Base-by-base conservation (phyloP, 202 grass and related monocot species). In the Panicum virgatum region DNA sequence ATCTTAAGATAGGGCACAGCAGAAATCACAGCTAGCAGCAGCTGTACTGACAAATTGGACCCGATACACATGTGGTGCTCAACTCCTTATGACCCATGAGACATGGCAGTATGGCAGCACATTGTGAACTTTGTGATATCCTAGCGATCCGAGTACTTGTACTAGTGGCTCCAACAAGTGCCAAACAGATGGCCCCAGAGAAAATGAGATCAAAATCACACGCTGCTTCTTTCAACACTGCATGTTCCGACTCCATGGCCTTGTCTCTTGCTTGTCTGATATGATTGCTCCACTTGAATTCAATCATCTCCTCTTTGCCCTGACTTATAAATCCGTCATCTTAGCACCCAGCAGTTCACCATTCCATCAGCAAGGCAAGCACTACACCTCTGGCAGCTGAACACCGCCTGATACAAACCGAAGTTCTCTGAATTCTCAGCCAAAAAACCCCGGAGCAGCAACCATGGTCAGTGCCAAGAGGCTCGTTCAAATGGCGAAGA, bases 291-390 rank as follows among this genome's bases (percentile, higher is more conserved):
- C 62, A 83, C 19, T 40, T 75, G 43, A 81, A 20, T 30, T 44
- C 43, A 52, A 82, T 32, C 67, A 6, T 43, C 63, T 44, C 81
- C 75, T 69, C 74, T 58, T 73, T 59, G 8, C 13, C 13, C 66
- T 42, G 26, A 11, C 44, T 81, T 91, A 91, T 91, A 89, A 82
- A 88, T 80, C 61, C 34, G 86, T 53, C 52, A 79, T 42, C 30
- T 51, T 16, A 23, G 47, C 61, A 14, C 59, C 23, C 39, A 52
- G 12, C 6, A 29, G 32, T 40, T 63, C 57, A 62, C 32, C 32
- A 34, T 34, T 34, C 3, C 32, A 34, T 34, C 32, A 3, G 32
- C 32, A 34, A 34, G 32, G 32, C 32, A 34, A 34, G 32, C 32
- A 34, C 32, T 3, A 34, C 32, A 34, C 32, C 32, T 30, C 29